Base-by-base conservation (phyloP, 2,329 filamentous ascomycete genomes). In the Dactylellina cionopaga region DNA sequence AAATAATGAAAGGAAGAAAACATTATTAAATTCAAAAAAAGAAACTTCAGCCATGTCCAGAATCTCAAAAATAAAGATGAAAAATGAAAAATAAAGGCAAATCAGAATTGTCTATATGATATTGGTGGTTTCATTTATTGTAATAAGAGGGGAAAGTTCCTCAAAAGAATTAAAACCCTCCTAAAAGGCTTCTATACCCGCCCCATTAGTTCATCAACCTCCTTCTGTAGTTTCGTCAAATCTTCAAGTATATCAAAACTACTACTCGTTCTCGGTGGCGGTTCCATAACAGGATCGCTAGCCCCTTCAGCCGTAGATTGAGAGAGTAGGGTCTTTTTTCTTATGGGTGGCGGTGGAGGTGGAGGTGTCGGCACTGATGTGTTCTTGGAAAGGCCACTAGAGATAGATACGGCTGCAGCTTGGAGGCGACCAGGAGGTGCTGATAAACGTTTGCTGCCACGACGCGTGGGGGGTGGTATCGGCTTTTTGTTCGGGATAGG, bases 181-280 rank as follows among this genome's bases (percentile, higher is more conserved):
- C 9, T n/a, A 44, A 15, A 25, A 22, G 4, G 1, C 10, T 37
- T 24, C 49, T 47, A 65, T 10, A 66, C 60, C 75, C 80, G 80
- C 5, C 81, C 83, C 76, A 85, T 82, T 44, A 90, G 77, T 2
- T 86, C 89, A 80, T 94, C 90, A 37, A 94, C 90, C 77, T 94
- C 91, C 77, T 85, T 85, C 80, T 92, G 90, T 74, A 94, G 80
- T 19, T 88, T 87, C 47, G 87, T 85, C 62, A 94, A 80, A 78
- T 93, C 90, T 0, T 89, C 89, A 75, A 94, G 80, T 69, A 93
- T 91, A 77, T 90, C 86, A 41, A 76, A 27, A 78, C 66, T 29
- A 78, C 44, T 39, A 65, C 64, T 7, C 74, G 75, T 31, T 74
- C 64, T 54, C 75, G 72, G 59, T 75, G 51, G 11, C 55, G 35